Base-by-base conservation (phyloP, 1,284 basidiomycete species). In the Ustilago shanxiensis region DNA sequence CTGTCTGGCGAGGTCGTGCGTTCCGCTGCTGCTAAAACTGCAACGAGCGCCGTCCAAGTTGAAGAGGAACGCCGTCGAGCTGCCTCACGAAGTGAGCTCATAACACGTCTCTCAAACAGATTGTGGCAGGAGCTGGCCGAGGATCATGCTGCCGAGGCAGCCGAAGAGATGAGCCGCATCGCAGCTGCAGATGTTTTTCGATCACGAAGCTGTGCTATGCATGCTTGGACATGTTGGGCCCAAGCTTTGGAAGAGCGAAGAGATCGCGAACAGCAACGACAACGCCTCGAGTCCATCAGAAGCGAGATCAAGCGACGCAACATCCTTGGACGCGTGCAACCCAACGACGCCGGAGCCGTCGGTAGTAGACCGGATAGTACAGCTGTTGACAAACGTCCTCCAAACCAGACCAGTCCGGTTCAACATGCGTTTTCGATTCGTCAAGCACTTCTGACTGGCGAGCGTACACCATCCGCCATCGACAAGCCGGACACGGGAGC, bases 391-490 rank as follows among this genome's bases (percentile, higher is more conserved):
- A 53, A 61, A 45, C 10, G 10, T 13, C n/a, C 57, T 26, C 45
- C n/a, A 11, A 13, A 39, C 13, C 45, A 50, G 31, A 44, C 59
- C 29, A 66, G 63, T 49, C 63, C 56, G 1, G 57, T 63, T 18
- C 53, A 53, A 39, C 51, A 44, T 14, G 66, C 60, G 11, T 63
- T 70, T 10, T 69, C 72, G 2, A 68, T 69, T 35, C 66, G 61
- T 10, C 66, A 69, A 35, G 44, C 66, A 14, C 59, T 73, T 4
- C 56, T 73, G 14, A 73, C 71, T 6, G 66, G 71, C 31, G 65
- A 68, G 20, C 54, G 66, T 7, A 20, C 29, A 16, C n/a, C 45
- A 0, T 0, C 8, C 7, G 26, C 61, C 0, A 50, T 9, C 31
- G 45, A 51, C 28, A 26, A 39, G 7, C 20, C 20, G n/a, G 20